These are phyloP conservation scores for Daldinia decipiens DNA, from an alignment of 495 filamentous ascomycete species.

Conservation along the genomic window DNA sequence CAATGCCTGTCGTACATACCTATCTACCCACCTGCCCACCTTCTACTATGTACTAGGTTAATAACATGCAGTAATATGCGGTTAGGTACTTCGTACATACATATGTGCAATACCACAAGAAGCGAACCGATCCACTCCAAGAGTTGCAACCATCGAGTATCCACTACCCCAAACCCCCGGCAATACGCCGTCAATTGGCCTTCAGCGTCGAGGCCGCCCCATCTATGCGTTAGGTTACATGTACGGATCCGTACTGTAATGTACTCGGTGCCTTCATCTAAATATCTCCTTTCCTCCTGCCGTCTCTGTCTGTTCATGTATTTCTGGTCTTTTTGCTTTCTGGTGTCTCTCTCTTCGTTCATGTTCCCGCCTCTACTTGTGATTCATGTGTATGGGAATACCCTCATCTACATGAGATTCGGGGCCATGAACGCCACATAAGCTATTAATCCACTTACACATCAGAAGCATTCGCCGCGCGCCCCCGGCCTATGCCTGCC, in stretches of 20 bases:
- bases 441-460: slow-evolving; percentile 21
- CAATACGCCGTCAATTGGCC: slow-evolving; percentile 38
- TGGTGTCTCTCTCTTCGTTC: slow-evolving; percentile 25
- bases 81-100: not conserved
- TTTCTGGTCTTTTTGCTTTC: slow-evolving; percentile 34
- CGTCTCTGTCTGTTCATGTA: slow-evolving; percentile 22
- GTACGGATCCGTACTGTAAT: slow-evolving; percentile 25
- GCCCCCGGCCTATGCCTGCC: slow-evolving; percentile 8
- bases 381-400: slow-evolving; percentile 44
- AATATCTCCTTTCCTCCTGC: slow-evolving; percentile 39
- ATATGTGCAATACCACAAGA: not conserved
- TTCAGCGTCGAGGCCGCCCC: slow-evolving; percentile 31
- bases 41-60: too few relatives aligned
- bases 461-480: slow-evolving; percentile 21
- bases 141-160: slow-evolving; percentile 29
- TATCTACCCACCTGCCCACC: not conserved
- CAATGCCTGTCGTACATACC: slow-evolving; percentile 16
- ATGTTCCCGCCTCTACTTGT: slow-evolving; percentile 23
- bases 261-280: slow-evolving; percentile 27
- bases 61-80: slow-evolving; percentile 1
- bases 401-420: slow-evolving; percentile 38
- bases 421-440: slow-evolving; percentile 41
- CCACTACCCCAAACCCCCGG: slow-evolving; percentile 41
- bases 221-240: slow-evolving; percentile 35
- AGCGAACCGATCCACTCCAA: slow-evolving; percentile 4